A percentile compares a stretch with the other conserved stretches of the same genome.
These are phyloP conservation scores for Vinca minor DNA, from an alignment of 257 asterid species.

Conservation along the genomic window DNA sequence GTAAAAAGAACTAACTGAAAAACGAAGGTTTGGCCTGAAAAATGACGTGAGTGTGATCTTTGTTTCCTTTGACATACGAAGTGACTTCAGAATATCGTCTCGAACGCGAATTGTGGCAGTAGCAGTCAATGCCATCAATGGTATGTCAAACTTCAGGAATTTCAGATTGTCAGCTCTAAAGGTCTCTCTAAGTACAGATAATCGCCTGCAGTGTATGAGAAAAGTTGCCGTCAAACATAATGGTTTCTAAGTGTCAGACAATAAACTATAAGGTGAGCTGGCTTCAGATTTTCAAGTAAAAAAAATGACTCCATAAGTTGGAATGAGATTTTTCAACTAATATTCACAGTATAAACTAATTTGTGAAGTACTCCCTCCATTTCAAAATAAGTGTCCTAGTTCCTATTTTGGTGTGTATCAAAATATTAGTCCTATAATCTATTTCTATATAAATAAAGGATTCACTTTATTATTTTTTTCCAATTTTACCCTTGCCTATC, in stretches of 20 bases:
- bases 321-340: neutral
- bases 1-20: conserved; percentile 35
- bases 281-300: neutral
- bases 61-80: conserved; percentile 47
- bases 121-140: conserved; percentile 76
- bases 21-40: conserved; percentile 70
- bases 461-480: too few relatives aligned
- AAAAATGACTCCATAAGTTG: neutral
- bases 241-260: conserved; percentile 1
- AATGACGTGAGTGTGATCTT: conserved; percentile 53
- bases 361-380: neutral
- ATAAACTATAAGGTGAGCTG: neutral
- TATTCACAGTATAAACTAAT: neutral
- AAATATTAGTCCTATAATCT: too few relatives aligned
- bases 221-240: conserved; percentile 7
- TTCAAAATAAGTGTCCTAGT: too few relatives aligned
- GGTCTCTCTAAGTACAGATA: conserved; percentile 56
- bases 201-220: conserved; percentile 37
- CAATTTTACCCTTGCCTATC: too few relatives aligned
- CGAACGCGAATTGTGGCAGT: conserved; percentile 64
- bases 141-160: conserved; percentile 60
- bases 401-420: too few relatives aligned
- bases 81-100: conserved; percentile 68
- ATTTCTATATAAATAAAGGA: too few relatives aligned
- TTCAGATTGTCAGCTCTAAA: conserved; percentile 45